Evolutionary conservation across 805 yeast species (phyloP), one percentile per base, ranked within the genome.

Genomic region (Candida loeiensis): DNA sequence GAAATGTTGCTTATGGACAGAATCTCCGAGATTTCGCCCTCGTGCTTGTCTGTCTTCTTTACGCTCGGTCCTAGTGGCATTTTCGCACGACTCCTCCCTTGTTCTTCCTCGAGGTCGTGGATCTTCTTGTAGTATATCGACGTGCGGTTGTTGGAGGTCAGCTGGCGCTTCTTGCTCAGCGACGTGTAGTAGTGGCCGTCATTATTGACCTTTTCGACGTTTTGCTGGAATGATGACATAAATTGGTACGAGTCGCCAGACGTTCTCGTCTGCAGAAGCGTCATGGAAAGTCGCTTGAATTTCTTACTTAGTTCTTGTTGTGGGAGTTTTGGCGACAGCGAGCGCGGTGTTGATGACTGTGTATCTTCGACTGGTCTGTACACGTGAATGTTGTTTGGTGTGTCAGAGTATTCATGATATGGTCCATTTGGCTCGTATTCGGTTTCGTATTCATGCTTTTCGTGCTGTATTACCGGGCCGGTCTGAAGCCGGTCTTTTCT

Each of bases 181-280:
- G 34, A 20, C 27, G 46, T 15, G 11, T 27, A 24, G 33, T 27
- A 26, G 4, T 34, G 29, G 6, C 31, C 37, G 22, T 44, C 37
- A 28, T 49, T 41, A 38, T 61, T 56, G 16, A 52, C 61, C 36
- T 53, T 49, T 30, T 61, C 57, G 13, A 64, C 64, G 42, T 69
- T 69, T 44, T 64, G 64, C 43, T 63, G 69, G 47, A 69, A 69
- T 12, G 58, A 49, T 34, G 49, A 56, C 56, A 66, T 63, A 44
- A 69, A 69, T 29, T 58, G 53, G 39, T 63, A 54, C 2, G 73
- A 68, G 41, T 67, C 73, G n/a, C 61, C 61, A 4, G 74, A 61
- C 0, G 68, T 57, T 24, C 51, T 49, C 2, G 60, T 48, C 12
- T 59, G 59, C 39, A 61, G 67, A 18, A 69, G 47, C 1, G 73